Evolutionary conservation across 306 rosid genomes (phyloP), one percentile per base, ranked within the genome.

Genomic region (Vigna radiata): DNA sequence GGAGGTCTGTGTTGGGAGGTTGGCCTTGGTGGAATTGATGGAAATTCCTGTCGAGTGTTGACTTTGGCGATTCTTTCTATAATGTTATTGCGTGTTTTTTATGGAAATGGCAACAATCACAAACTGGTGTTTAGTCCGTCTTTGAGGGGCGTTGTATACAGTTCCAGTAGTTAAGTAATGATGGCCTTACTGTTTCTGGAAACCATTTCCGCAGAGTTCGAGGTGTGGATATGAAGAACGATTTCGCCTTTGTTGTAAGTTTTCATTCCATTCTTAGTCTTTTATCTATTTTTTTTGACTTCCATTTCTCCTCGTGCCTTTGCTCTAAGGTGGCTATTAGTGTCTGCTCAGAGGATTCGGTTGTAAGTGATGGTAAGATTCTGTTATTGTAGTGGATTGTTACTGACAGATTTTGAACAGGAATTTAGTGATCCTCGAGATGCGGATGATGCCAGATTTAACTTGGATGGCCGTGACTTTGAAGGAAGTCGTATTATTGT

Each of bases 171-270:
- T 89, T 89, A 91, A 89, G 93, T 91, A 88, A 89, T 88, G 93
- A 90, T 91, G 90, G 91, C 91, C 93, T 91, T 91, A 87, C 89
- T 91, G 91, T 91, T 91, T 91, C 83, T 90, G 96, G 96, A 77
- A 87, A 87, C 90, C 91, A 65, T 91, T 91, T 91, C 81, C 93
- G 96, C 97, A 91, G 97, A 89, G 85, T 91, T 82, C 97, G 97
- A 70, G 97, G 86, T 80, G 97, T 89, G 85, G 97, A 91, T 85
- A 89, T 91, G 97, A 91, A 89, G 97, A 87, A 90, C 37, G 94
- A 91, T 70, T 91, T 83, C 68, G 97, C 97, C 76, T 91, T 91
- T 73, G 94, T 91, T 82, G 97, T 91, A 91, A 86, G 97, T 88
- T 67, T 11, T 37, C 29, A 2, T 16, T 43, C 70, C 49, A 3